These are phyloP conservation scores for Cyberlindnera saturnus DNA, from an alignment of 805 yeast genomes.

Conservation along the genomic window DNA sequence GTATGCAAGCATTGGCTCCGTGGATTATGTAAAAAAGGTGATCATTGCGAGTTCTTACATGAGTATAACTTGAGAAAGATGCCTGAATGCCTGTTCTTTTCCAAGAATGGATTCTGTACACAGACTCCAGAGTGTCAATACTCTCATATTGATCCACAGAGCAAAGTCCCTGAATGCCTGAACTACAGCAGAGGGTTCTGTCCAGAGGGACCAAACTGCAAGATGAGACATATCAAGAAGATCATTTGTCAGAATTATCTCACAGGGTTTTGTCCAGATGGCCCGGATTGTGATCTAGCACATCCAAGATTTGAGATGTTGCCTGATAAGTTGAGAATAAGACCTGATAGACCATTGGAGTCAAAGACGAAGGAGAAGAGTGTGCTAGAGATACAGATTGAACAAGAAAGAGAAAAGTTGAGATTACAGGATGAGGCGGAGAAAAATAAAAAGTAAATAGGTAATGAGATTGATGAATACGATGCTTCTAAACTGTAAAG, in stretches of 20 bases:
- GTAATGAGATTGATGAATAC: not conserved
- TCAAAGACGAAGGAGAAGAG: slow-evolving; percentile 13
- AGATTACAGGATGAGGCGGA: slow-evolving; percentile 14
- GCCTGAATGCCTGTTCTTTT: slow-evolving; percentile 92
- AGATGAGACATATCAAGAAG: slow-evolving; percentile 72
- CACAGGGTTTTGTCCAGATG: slow-evolving; percentile 91
- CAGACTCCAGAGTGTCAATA: slow-evolving; percentile 93
- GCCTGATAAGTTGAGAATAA: slow-evolving; percentile 33
- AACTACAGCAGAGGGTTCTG: slow-evolving; percentile 87
- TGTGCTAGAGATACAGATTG: slow-evolving; percentile 22
- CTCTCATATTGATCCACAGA: slow-evolving; percentile 83
- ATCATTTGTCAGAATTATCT: slow-evolving; percentile 72
- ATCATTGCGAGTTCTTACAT: slow-evolving; percentile 92
- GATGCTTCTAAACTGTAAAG: not conserved
- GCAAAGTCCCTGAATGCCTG: slow-evolving; percentile 82
- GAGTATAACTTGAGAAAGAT: slow-evolving; percentile 90
- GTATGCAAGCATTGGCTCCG: slow-evolving; percentile 98
- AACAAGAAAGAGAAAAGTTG: slow-evolving; percentile 18
- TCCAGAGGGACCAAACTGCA: slow-evolving; percentile 83
- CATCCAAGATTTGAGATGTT: slow-evolving; percentile 73
- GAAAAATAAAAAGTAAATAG: not conserved
- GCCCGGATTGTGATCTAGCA: slow-evolving; percentile 60
- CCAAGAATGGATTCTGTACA: slow-evolving; percentile 78
- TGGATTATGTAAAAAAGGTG: slow-evolving; percentile 95
- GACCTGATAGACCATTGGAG: slow-evolving; percentile 26